Conservation (phyloP, 2,329 filamentous ascomycete genomes). For the Periconia macrospinosa region DNA sequence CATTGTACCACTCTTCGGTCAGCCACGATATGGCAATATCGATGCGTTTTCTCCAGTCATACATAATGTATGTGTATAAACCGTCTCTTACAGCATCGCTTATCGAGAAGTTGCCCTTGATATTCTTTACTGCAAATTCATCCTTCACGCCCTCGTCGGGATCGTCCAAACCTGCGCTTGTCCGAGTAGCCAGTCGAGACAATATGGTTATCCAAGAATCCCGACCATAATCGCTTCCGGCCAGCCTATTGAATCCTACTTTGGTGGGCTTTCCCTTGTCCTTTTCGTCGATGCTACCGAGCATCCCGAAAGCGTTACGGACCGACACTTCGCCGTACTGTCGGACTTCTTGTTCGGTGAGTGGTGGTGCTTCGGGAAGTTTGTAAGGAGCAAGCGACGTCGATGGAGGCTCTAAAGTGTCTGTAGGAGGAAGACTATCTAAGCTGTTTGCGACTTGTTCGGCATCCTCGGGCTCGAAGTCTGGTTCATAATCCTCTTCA, state of each 20-base stretch:
- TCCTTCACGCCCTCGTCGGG: slow-evolving; percentile 65
- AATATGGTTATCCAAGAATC: slow-evolving; percentile 92
- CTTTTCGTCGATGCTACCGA: slow-evolving; percentile 71
- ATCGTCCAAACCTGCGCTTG: slow-evolving; percentile 70
- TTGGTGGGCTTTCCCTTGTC: slow-evolving; percentile 54
- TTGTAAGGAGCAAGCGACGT: slow-evolving; percentile 69
- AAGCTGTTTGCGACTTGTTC: slow-evolving; percentile 79
- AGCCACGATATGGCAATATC: slow-evolving; percentile 92
- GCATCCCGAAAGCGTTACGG: slow-evolving; percentile 75
- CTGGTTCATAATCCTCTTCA: slow-evolving; percentile 91
- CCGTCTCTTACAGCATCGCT: slow-evolving; percentile 75
- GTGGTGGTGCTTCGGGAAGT: slow-evolving; percentile 72
- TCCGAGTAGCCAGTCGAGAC: slow-evolving; percentile 79
- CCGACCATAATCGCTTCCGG: slow-evolving; percentile 79
- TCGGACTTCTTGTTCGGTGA: slow-evolving; percentile 72
- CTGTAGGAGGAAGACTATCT: slow-evolving; percentile 66
- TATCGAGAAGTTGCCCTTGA: slow-evolving; percentile 50
- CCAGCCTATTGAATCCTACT: slow-evolving; percentile 79
- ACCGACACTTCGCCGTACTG: slow-evolving; percentile 75
- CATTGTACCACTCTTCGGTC: slow-evolving; percentile 97
- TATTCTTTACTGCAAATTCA: slow-evolving; percentile 49
- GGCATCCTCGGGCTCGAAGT: slow-evolving; percentile 76
- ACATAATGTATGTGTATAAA: slow-evolving; percentile 82
- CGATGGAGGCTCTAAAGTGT: slow-evolving; percentile 47
- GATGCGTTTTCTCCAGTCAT: slow-evolving; percentile 88